A percentile compares a stretch with the other conserved stretches of the same genome.
These are phyloP conservation scores for Zea luxurians DNA, from an alignment of 176 grass and related monocot genomes.

Conservation along the genomic window DNA sequence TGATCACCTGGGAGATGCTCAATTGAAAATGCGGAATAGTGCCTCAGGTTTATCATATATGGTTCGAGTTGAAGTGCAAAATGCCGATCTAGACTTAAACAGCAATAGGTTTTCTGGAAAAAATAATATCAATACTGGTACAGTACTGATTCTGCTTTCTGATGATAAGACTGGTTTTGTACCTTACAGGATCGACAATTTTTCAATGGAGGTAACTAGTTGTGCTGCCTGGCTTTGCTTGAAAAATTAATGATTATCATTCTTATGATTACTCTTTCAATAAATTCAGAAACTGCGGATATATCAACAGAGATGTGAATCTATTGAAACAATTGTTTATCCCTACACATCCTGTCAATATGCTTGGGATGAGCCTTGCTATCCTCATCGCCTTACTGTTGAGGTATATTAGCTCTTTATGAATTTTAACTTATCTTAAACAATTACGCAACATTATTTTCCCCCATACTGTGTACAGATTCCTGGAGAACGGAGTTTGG, in stretches of 20 bases:
- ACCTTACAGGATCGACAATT: slow-evolving; percentile 95
- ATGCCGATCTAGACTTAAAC: slow-evolving; percentile 68
- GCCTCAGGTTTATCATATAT: slow-evolving; percentile 73
- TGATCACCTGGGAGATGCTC: slow-evolving; percentile 83
- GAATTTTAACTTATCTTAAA: slow-evolving; percentile 31
- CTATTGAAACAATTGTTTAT: slow-evolving; percentile 86
- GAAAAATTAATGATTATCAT: slow-evolving; percentile 29
- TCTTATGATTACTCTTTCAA: slow-evolving; percentile 31
- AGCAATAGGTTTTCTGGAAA: slow-evolving; percentile 54
- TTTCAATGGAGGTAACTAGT: slow-evolving; percentile 86
- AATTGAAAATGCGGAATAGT: slow-evolving; percentile 96
- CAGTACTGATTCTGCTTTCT: slow-evolving; percentile 88
- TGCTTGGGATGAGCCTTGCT: slow-evolving; percentile 98
- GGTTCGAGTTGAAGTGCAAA: slow-evolving; percentile 97
- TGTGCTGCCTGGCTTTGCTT: slow-evolving; percentile 26
- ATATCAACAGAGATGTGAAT: slow-evolving; percentile 95
- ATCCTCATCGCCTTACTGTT: slow-evolving; percentile 84
- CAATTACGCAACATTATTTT: slow-evolving; percentile 36
- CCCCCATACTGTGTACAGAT: slow-evolving; percentile 47
- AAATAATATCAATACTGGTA: slow-evolving; percentile 70
- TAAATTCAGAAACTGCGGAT: slow-evolving; percentile 83
- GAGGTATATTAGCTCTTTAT: slow-evolving; percentile 58
- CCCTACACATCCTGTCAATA: slow-evolving; percentile 91
- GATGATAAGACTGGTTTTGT: slow-evolving; percentile 97
- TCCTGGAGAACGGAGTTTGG: slow-evolving; percentile 90